Evolutionary conservation across 768 basidiomycete species (phyloP), one percentile per base, ranked within the genome.

Genomic region (Lactifluus rugatus): DNA sequence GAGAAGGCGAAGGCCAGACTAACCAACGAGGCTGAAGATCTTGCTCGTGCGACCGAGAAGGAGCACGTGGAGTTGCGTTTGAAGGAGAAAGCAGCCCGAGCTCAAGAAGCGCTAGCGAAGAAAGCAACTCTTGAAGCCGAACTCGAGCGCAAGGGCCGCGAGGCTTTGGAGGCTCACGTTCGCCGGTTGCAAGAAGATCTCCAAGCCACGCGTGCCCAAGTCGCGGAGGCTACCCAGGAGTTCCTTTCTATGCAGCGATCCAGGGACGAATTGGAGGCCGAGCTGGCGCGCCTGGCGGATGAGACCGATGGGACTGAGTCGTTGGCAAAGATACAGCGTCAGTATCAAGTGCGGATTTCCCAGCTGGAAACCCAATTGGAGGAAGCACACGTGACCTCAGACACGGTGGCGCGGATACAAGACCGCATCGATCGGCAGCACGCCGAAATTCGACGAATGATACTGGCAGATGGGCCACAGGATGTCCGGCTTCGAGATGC

Each of bases 21-120:
- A 48, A 77, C 82, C 8, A 79, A 80, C 31, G 94, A 97, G 67
- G 80, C 85, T 3, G 93, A 96, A 68, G 94, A 97, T 68, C 71
- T 89, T 39, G 74, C 75, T 19, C 78, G 88, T 39, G 85, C 88
- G 67, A 83, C 82, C 23, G 88, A 90, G 66, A 76, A 76, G 53
- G 89, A 86, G 66, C 79, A 83, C 37, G 72, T 79, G 4, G 83
- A 82, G 61, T 70, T 87, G 21, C 76, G 85, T 28, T 76, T 77
- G 17, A 85, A 84, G 65, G 89, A 89, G 65, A 90, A 87, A 71
- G 78, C 78, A 11, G 74, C 74, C 23, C 78, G 77, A 61, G 71
- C 77, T 3, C 82, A 84, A 57, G 86, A 87, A 62, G 82, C 86
- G 55, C 77, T 75, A 66, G 78, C 78, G 0, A 63, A 73, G 25